Base-by-base conservation (phyloP, 768 basidiomycete genomes). In the Hydnomerulius pinastri region DNA sequence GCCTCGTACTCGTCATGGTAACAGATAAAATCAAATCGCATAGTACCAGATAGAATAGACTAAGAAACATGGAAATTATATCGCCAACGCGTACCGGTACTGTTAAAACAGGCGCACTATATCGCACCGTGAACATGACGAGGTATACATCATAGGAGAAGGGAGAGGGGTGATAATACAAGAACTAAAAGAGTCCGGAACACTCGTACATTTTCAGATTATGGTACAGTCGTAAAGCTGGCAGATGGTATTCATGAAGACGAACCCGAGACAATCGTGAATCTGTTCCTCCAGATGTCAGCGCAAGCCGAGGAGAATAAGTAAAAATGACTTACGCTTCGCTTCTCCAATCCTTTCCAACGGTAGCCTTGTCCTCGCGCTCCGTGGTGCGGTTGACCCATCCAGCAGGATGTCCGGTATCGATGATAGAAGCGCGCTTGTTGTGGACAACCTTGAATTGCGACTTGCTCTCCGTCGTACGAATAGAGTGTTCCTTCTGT, bases 401-500 rank as follows among this genome's bases (percentile, higher is more conserved):
- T 4, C 89, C 86, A 7, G 79, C 68, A 7, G 88, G 83, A 50
- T 86, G 79, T 0, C 89, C 86, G 33, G 75, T 71, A 18, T 80
- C 70, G 32, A 95, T 67, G 36, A 95, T 66, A 36, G 85, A 87
- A 40, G 89, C 72, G 24, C 85, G 76, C 71, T 87, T 87, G 53
- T 84, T 78, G 13, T 75, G 73, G 5, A 93, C 86, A 29, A 96
- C 79, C 71, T 90, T 90, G 77, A 96, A 93, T 55, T 89, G 85
- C 7, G 83, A 82, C 54, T 72, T 73, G 53, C 69, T 69, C 68
- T 78, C 78, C 24, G 71, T 66, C 38, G 64, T 59, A 37, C 64
- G 60, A 23, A 69, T 55, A 24, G 64, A 63, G 56, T 68, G 69
- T 46, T 61, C 38, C 10, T 25, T 65, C 36, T 71, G 72, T 48